Conservation (phyloP, 352 stramenopile genomes). For the Blastocystis sp. region DNA sequence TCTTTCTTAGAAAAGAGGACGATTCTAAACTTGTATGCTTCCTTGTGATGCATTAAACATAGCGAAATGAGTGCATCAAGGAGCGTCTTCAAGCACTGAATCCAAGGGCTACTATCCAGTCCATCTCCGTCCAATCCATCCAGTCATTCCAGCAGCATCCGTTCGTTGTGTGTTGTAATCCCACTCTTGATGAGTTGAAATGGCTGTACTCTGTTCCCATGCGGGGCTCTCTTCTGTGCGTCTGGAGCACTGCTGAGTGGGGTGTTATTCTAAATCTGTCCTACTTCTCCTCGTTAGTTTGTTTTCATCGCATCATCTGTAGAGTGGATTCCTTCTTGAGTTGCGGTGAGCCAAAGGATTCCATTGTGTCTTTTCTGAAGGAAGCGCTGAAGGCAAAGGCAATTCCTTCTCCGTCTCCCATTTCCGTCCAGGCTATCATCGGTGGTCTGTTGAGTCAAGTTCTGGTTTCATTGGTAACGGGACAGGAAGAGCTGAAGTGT, state of each 20-base stretch:
- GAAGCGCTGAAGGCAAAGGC: not conserved
- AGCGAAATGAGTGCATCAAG: conserved; percentile 23
- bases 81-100: conserved; percentile 36
- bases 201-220: not conserved
- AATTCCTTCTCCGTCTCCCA: not conserved
- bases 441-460: conserved; percentile 38
- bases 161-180: not conserved
- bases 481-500: conserved; percentile 5
- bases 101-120: conserved; percentile 21
- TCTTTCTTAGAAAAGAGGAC: conserved; percentile 60
- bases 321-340: not conserved
- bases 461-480: conserved; percentile 2
- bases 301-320: not conserved
- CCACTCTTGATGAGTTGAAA: not conserved
- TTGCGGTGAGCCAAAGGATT: not conserved
- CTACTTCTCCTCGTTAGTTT: not conserved
- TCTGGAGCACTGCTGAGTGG: not conserved
- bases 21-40: not conserved
- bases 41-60: not conserved
- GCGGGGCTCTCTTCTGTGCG: not conserved
- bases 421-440: conserved; percentile 14
- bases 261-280: not conserved
- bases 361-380: not conserved
- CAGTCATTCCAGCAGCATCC: not conserved
- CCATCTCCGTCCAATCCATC: not conserved